A percentile compares a stretch with the other conserved stretches of the same genome.
phyloP scores from a whole-genome alignment of 2,329 filamentous ascomycete genomes.

The Colletotrichum somersetense region DNA sequence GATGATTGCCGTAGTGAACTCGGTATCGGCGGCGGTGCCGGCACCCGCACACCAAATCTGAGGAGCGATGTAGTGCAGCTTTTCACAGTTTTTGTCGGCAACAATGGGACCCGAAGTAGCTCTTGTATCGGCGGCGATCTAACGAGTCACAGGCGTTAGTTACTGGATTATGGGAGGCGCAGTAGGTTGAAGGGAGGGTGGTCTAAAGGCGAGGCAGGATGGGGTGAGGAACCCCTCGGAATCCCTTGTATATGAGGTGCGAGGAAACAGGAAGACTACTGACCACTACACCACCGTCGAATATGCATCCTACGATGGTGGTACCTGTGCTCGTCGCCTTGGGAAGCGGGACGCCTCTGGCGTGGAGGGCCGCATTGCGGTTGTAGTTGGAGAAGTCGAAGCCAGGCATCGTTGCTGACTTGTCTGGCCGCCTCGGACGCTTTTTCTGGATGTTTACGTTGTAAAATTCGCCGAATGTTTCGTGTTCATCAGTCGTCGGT shows the following conservation, averaged over 20 bases:
- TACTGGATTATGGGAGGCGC: conserved; percentile 6
- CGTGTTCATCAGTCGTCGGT: conserved; percentile 26
- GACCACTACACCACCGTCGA: conserved; percentile 94
- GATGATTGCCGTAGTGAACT: conserved; percentile 98
- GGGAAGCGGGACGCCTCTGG: conserved; percentile 91
- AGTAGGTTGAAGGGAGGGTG: not conserved
- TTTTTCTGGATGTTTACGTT: not conserved
- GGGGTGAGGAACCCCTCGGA: not conserved
- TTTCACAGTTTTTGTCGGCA: conserved; percentile 99
- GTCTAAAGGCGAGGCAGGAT: no score
- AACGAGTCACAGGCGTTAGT: conserved; percentile 23
- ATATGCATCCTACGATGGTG: conserved; percentile 98
- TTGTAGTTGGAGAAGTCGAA: conserved; percentile 99
- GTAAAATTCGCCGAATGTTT: conserved; percentile 16
- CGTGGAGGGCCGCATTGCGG: conserved; percentile 96
- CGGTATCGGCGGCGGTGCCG: conserved; percentile 96
- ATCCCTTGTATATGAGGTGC: not conserved
- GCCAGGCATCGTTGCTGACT: conserved; percentile 79
- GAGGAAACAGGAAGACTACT: conserved; percentile 47
- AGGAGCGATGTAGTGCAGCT: conserved; percentile 97
- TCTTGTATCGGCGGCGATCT: conserved; percentile 98
- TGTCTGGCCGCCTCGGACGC: conserved; percentile 23
- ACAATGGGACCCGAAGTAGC: conserved; percentile 98
- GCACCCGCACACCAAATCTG: conserved; percentile 99
- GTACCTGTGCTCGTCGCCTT: conserved; percentile 99